These are phyloP conservation scores for Amanita phalloides DNA, from an alignment of 768 basidiomycete genomes.

Conservation along the genomic window DNA sequence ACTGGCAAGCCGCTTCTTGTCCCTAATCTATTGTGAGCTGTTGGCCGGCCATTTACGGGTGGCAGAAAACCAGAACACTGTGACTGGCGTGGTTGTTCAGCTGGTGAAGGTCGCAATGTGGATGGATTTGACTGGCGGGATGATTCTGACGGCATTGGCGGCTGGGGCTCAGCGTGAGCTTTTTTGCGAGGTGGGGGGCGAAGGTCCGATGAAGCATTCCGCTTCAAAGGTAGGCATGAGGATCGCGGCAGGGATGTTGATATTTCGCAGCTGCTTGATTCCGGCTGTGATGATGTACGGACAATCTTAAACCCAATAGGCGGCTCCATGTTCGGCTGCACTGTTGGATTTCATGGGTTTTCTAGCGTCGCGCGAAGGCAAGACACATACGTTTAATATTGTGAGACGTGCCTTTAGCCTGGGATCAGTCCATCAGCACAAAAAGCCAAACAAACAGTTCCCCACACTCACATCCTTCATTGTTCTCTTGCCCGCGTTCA, in stretches of 20 bases:
- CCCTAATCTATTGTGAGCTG: too few relatives aligned
- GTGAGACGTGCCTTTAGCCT: slow-evolving; percentile 32
- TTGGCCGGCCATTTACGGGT: too few relatives aligned
- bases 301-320: slow-evolving; percentile 57
- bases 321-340: slow-evolving; percentile 48
- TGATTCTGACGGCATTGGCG: slow-evolving; percentile 9
- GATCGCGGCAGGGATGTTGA: too few relatives aligned
- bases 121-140: neutral
- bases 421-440: slow-evolving; percentile 7
- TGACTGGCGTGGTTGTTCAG: neutral
- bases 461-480: slow-evolving; percentile 39
- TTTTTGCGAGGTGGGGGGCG: slow-evolving; percentile 49
- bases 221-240: slow-evolving; percentile 13
- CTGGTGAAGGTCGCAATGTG: neutral
- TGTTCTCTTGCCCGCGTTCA: slow-evolving; percentile 41
- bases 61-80: too few relatives aligned
- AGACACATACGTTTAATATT: slow-evolving; percentile 58
- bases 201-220: slow-evolving; percentile 17
- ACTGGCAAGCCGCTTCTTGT: slow-evolving; percentile 7
- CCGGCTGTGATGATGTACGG: slow-evolving; percentile 29
- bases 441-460: neutral
- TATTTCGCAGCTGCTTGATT: slow-evolving; percentile 14
- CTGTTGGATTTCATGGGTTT: neutral
- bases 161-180: slow-evolving; percentile 35
- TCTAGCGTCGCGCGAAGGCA: neutral